phyloP scores from a whole-genome alignment of 805 yeast species.

The Zygotorulaspora danielsina region DNA sequence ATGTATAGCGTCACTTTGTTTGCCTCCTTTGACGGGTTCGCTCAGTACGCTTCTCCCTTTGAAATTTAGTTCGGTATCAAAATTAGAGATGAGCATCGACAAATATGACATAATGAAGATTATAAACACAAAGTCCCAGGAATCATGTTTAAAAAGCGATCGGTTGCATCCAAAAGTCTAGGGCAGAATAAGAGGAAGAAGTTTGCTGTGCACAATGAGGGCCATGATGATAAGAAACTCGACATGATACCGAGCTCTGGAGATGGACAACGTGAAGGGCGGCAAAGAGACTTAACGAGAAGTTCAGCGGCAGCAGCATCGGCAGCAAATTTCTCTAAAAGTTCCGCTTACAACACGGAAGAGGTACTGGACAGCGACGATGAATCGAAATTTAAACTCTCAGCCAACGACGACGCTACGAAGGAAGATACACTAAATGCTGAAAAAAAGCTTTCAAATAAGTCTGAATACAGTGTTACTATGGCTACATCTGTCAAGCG shows the following conservation, averaged over 20 bases:
- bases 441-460: conserved; percentile 5
- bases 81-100: background rate
- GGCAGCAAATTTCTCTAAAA: no score
- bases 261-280: conserved; percentile 3
- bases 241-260: background rate
- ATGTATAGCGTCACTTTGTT: background rate
- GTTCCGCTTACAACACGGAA: no score
- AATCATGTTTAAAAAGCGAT: conserved; percentile 29
- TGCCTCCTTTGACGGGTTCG: background rate
- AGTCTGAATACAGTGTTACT: background rate
- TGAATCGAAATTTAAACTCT: conserved; percentile 7
- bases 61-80: background rate
- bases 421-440: conserved; percentile 16
- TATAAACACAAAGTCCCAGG: background rate
- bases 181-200: conserved; percentile 17
- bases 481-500: no score
- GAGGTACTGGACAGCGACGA: no score
- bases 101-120: no score
- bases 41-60: background rate
- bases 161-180: conserved; percentile 6
- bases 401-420: conserved; percentile 14
- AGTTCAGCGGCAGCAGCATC: no score
- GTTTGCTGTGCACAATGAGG: conserved; percentile 3
- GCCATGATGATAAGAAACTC: background rate
- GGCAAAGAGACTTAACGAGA: conserved; percentile 2